phyloP scores from a whole-genome alignment of 257 asterid genomes.

The Salvia hispanica region DNA sequence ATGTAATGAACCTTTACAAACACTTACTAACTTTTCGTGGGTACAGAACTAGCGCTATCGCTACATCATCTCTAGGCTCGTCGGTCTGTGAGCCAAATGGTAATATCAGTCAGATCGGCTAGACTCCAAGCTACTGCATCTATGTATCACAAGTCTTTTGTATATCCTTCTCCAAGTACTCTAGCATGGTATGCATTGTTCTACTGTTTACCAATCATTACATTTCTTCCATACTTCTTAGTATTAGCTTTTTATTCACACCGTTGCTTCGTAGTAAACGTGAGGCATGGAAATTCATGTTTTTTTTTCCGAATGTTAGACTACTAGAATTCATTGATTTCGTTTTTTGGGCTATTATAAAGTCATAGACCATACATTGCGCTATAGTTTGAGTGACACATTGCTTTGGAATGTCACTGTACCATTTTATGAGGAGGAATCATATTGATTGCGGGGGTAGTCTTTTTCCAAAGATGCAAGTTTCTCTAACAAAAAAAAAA shows the following conservation, averaged over 20 bases:
- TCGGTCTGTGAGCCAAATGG: slow-evolving; percentile 39
- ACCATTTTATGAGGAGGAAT: not conserved
- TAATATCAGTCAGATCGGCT: slow-evolving; percentile 61
- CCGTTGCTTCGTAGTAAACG: slow-evolving; percentile 12
- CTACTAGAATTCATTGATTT: slow-evolving; percentile 4
- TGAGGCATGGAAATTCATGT: not conserved
- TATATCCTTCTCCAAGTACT: slow-evolving; percentile 74
- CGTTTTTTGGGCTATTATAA: slow-evolving; percentile 1
- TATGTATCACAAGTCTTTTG: slow-evolving; percentile 81
- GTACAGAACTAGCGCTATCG: slow-evolving; percentile 54
- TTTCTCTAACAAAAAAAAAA: not conserved
- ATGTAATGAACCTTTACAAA: not conserved
- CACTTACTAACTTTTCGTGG: slow-evolving; percentile 34
- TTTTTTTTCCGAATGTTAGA: not conserved
- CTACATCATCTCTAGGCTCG: slow-evolving; percentile 63
- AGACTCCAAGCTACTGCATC: slow-evolving; percentile 88
- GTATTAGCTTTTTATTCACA: slow-evolving; percentile 30
- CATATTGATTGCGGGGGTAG: not conserved
- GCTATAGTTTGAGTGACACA: slow-evolving; percentile 10
- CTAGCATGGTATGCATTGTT: slow-evolving; percentile 50
- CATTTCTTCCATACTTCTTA: slow-evolving; percentile 8
- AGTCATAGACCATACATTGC: slow-evolving; percentile 8
- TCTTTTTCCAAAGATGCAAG: not conserved
- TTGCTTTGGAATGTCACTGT: slow-evolving; percentile 15
- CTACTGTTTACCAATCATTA: slow-evolving; percentile 13